Evolutionary conservation across 1,284 basidiomycete genomes (phyloP), one percentile per base, ranked within the genome.

Genomic region (Irpex sp.): DNA sequence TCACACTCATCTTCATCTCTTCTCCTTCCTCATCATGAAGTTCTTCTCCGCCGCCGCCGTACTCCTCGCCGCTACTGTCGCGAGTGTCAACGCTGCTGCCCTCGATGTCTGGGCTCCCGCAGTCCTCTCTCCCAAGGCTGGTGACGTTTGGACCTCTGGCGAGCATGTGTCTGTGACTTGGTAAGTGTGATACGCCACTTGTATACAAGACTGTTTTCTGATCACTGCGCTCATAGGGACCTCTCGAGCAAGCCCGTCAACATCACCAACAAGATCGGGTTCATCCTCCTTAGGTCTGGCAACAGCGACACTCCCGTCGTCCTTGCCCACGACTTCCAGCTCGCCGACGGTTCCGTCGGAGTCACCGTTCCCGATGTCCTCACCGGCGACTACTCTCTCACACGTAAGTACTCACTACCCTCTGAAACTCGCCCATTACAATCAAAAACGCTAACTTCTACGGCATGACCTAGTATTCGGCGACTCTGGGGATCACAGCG

Each of bases 221-320:
- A 33, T 46, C 39, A 46, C n/a, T 46, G 13, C 39, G 39, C 13
- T 46, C 39, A 46, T 51, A 79, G 79, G 82, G 67, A 82, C 61
- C 72, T 69, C 4, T 75, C 76, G 1, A 61, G 70, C 39, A 60
- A 74, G 21, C 82, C 31, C 31, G 31, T 33, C 31, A 33, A 33
- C 31, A 6, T 33, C 31, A 33, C 31, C 31, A 33, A 33, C 31
- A 33, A 33, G 31, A 33, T 33, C 31, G 31, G 31, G 5, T 33
- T 33, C 1, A 33, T 33, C 31, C 69, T 71, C 57, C 73, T 83
- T 35, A 71, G 80, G 60, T 71, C 76, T 81, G 81, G 21, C 39
- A n/a, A n/a, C 39, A n/a, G 13, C n/a, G 39, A n/a, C 13, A 46
- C 39, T 13, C 51, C 19, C 55, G 60, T 61, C 39, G 47, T 61